These are phyloP conservation scores for Croton laevigatus DNA, from an alignment of 441 rosid genomes.

Conservation along the genomic window DNA sequence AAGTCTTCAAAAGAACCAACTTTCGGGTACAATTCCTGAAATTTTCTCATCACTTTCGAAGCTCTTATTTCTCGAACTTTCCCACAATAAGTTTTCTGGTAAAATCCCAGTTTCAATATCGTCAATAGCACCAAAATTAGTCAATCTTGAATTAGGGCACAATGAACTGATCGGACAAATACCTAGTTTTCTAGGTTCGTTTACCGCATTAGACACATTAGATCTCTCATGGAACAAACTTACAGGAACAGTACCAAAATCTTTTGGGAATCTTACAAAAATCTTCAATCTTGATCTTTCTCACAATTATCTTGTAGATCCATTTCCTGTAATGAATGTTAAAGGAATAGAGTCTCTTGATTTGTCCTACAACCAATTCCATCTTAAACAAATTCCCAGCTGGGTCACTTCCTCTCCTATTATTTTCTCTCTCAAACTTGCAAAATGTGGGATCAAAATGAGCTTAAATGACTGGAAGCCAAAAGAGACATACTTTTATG, in stretches of 20 bases:
- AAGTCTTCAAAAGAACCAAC: constrained; percentile 40
- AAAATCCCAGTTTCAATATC: constrained; percentile 47
- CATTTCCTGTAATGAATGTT: constrained; percentile 56
- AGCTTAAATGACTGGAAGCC: constrained; percentile 57
- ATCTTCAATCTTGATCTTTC: constrained; percentile 71
- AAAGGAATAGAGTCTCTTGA: constrained; percentile 74
- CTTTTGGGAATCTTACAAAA: constrained; percentile 58
- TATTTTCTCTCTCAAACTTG: constrained; percentile 63
- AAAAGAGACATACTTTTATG: constrained; percentile 56
- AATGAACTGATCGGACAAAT: constrained; percentile 52
- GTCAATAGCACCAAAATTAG: constrained; percentile 41
- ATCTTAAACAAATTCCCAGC: constrained; percentile 52
- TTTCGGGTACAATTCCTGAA: constrained; percentile 52
- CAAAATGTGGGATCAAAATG: constrained; percentile 65
- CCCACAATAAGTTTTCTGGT: constrained; percentile 52
- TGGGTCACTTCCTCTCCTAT: constrained; percentile 73
- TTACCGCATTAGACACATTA: constrained; percentile 57
- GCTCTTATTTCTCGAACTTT: constrained; percentile 42
- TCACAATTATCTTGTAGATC: constrained; percentile 49
- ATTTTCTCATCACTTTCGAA: constrained; percentile 40
- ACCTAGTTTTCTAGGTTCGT: constrained; percentile 54
- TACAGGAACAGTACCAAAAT: constrained; percentile 49
- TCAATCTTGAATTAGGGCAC: constrained; percentile 53
- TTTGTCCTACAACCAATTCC: constrained; percentile 56
- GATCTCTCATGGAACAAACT: constrained; percentile 58